Base-by-base conservation (phyloP, 176 grass and related monocot genomes). In the Juncus effusus region DNA sequence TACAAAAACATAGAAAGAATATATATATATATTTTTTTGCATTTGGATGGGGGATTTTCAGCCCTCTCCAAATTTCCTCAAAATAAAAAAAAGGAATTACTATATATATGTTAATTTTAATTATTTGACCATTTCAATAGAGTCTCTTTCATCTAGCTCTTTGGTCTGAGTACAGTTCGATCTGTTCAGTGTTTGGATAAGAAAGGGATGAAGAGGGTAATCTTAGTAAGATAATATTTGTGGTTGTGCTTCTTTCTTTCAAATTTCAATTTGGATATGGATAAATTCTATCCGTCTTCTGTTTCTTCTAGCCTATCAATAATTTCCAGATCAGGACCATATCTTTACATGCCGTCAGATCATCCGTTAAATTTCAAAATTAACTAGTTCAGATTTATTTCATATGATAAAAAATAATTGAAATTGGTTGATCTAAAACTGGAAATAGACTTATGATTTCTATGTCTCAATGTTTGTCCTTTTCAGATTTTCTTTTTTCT, bases 211-310 rank as follows among this genome's bases (percentile, higher is more conserved):
- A 41, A 83, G 79, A 70, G 83, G 19, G 79, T 69, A 73, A 90
- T 90, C 19, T 1, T 62, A 14, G 56, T 72, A 74, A 76, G 62
- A 74, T 59, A 65, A 56, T 66, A 63, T 83, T 90, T 68, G 87
- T 90, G 87, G 87, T 52, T 73, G 82, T 57, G 75, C 74, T 80
- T 86, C 54, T 80, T 65, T 84, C 72, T 70, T 76, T 73, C 16
- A 10, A 28, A 59, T 42, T 59, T 42, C 39, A 57, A 72, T 59
- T 72, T 59, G 68, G 87, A 90, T 86, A 80, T 80, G 79, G 76
- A 70, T 74, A 90, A 28, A 47, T 71, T 57, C 77, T 90, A 90
- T 90, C 87, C 73, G 52, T 61, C 54, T 36, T 77, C 14, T 42
- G 68, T 74, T 70, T 83, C 76, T 73, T 38, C 59, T 49, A 35